Evolutionary conservation across 163 green algal species (phyloP).

Genomic region (Prototheca cutis): DNA sequence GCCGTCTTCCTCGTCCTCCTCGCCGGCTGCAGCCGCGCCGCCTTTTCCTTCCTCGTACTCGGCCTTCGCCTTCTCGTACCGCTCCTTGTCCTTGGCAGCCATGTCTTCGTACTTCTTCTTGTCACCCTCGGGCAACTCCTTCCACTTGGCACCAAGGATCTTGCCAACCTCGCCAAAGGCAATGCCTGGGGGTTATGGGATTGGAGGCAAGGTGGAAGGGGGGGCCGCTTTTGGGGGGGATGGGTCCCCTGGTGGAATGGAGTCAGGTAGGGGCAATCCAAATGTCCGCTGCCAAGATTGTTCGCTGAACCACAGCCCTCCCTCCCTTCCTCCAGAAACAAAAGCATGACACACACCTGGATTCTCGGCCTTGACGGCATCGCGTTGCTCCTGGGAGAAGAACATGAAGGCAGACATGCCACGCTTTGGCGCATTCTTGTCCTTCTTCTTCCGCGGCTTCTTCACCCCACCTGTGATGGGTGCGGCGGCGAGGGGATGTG

Average conservation of each 20-base stretch:
- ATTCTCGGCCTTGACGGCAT: slow-evolving; percentile 23
- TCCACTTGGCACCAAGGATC: slow-evolving; percentile 39
- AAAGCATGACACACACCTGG: slow-evolving; percentile 6
- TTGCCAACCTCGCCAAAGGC: slow-evolving; percentile 38
- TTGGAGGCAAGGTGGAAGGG: too few species aligned
- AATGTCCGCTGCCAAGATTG: too few species aligned
- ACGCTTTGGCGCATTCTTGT: slow-evolving; percentile 67
- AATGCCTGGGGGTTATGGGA: slow-evolving; percentile 28
- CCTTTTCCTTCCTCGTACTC: slow-evolving; percentile 12
- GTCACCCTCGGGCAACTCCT: slow-evolving; percentile 22
- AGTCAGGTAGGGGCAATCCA: too few species aligned
- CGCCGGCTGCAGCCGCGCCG: neutral
- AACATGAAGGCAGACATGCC: slow-evolving; percentile 64
- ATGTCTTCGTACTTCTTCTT: slow-evolving; percentile 26
- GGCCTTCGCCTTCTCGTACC: slow-evolving; percentile 14
- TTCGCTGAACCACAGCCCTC: too few species aligned
- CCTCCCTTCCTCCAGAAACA: too few species aligned
- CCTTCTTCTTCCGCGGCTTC: slow-evolving; percentile 29
- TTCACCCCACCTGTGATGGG: neutral
- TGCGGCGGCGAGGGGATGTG: too few species aligned
- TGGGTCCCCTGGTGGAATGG: neutral
- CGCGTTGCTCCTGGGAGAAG: slow-evolving; percentile 43
- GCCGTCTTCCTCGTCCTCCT: neutral
- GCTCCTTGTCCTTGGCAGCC: slow-evolving; percentile 25
- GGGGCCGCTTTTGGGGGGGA: too few species aligned